Evolutionary conservation across 1,139 yeast species (phyloP).

Genomic region (Kurtzmaniella quercitrusa): DNA sequence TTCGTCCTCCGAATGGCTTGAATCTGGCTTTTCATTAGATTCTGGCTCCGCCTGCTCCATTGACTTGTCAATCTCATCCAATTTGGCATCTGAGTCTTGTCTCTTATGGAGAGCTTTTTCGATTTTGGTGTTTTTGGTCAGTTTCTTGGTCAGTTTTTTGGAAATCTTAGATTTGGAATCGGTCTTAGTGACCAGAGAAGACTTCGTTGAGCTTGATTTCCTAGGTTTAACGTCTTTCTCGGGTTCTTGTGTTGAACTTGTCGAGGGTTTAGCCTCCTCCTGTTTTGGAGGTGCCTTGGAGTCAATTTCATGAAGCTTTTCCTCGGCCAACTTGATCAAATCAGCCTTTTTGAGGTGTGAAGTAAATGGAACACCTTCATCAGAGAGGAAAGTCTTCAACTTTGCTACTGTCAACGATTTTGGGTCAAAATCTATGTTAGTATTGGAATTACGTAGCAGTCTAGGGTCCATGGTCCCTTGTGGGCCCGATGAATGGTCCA

Average conservation of each 20-base stretch:
- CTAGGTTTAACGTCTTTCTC: neutral
- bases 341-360: slow-evolving; percentile 62
- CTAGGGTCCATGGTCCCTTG: neutral
- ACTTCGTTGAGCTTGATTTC: neutral
- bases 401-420: slow-evolving; percentile 56
- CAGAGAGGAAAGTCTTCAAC: slow-evolving; percentile 56
- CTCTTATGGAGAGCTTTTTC: slow-evolving; percentile 5
- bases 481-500: too few species aligned
- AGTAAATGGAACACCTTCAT: slow-evolving; percentile 53
- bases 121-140: slow-evolving; percentile 2
- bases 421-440: slow-evolving; percentile 55
- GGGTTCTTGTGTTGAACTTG: neutral
- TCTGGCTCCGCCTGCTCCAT: slow-evolving; percentile 16
- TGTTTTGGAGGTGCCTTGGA: neutral
- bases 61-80: slow-evolving; percentile 20
- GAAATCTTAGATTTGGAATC: neutral
- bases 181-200: neutral
- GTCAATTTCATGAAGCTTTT: slow-evolving; percentile 3
- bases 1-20: neutral
- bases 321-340: slow-evolving; percentile 30
- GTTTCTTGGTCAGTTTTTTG: slow-evolving; percentile 1
- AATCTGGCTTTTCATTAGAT: neutral
- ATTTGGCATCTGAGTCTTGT: slow-evolving; percentile 12
- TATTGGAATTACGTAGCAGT: slow-evolving; percentile 9
- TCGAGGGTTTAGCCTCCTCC: neutral